These are phyloP conservation scores for Eremochloa ophiuroides DNA, from an alignment of 176 grass and related monocot genomes.

Conservation along the genomic window DNA sequence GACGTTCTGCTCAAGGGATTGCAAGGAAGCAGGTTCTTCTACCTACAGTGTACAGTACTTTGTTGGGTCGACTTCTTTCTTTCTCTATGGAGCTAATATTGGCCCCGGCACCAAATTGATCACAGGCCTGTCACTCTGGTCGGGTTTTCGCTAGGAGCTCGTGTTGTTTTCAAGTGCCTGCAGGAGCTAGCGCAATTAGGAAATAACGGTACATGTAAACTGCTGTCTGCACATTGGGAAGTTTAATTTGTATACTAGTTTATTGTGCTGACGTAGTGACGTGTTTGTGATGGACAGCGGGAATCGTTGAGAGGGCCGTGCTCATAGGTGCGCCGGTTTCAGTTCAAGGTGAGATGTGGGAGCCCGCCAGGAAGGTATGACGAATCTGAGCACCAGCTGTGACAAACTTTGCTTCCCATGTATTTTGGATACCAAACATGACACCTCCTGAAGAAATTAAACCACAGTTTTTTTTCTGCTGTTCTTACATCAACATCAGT, in stretches of 20 bases:
- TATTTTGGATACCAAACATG: no score
- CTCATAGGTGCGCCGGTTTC: constrained; percentile 86
- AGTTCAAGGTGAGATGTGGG: constrained; percentile 70
- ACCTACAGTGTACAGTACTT: neutral
- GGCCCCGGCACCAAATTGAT: neutral
- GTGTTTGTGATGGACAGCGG: constrained; percentile 47
- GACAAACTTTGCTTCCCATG: neutral
- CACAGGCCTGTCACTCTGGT: constrained; percentile 85
- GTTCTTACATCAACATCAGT: neutral
- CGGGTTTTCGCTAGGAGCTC: constrained; percentile 86
- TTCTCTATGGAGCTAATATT: constrained; percentile 17
- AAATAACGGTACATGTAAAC: constrained; percentile 58
- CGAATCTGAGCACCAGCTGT: neutral
- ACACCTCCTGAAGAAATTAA: no score
- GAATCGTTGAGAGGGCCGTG: constrained; percentile 79
- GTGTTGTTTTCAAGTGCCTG: constrained; percentile 87
- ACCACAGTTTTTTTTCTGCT: neutral
- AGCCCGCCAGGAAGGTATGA: constrained; percentile 76
- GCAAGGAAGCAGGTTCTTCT: constrained; percentile 85
- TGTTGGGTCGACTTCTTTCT: neutral
- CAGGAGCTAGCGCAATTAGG: constrained; percentile 62
- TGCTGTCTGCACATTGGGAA: neutral
- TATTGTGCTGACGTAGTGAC: constrained; percentile 14
- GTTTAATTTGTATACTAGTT: neutral
- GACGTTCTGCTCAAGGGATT: constrained; percentile 80